These are phyloP conservation scores for Paramecium biaurelia DNA, from an alignment of 73 alveolate species.

Conservation along the genomic window DNA sequence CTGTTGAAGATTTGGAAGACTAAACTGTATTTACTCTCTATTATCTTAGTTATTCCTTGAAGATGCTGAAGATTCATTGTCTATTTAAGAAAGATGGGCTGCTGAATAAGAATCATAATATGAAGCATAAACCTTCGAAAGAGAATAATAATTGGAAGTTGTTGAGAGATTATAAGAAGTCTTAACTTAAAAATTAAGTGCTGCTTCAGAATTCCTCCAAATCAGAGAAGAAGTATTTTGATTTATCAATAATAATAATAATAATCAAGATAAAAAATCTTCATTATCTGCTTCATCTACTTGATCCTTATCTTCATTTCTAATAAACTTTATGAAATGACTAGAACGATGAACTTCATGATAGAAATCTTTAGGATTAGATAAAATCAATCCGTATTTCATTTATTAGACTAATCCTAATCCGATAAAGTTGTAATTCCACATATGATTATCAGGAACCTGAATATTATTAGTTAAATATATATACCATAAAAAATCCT, in stretches of 20 bases:
- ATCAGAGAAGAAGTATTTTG: constrained; percentile 48
- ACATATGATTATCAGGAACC: constrained; percentile 98
- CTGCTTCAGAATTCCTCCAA: constrained; percentile 50
- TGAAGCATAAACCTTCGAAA: constrained; percentile 52
- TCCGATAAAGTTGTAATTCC: constrained; percentile 99
- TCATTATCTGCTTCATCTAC: constrained; percentile 74
- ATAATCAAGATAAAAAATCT: constrained; percentile 67
- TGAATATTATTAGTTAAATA: constrained; percentile 58
- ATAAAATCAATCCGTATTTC: constrained; percentile 90
- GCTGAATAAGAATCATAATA: constrained; percentile 4
- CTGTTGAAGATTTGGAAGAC: constrained; percentile 59
- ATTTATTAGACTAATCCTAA: constrained; percentile 92
- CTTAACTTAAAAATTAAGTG: neutral
- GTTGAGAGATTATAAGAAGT: constrained; percentile 47
- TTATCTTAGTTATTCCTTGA: constrained; percentile 52
- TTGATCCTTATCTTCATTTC: constrained; percentile 73
- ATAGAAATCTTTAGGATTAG: constrained; percentile 92
- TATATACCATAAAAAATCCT: constrained; percentile 95
- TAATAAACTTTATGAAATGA: constrained; percentile 90
- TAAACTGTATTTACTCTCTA: neutral
- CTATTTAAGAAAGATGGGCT: constrained; percentile 56
- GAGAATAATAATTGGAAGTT: constrained; percentile 32
- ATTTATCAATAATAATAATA: neutral
- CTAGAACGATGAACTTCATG: constrained; percentile 93
- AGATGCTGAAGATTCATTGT: constrained; percentile 59